phyloP scores from a whole-genome alignment of 1,284 basidiomycete genomes.

The Rhodotorula sp. region DNA sequence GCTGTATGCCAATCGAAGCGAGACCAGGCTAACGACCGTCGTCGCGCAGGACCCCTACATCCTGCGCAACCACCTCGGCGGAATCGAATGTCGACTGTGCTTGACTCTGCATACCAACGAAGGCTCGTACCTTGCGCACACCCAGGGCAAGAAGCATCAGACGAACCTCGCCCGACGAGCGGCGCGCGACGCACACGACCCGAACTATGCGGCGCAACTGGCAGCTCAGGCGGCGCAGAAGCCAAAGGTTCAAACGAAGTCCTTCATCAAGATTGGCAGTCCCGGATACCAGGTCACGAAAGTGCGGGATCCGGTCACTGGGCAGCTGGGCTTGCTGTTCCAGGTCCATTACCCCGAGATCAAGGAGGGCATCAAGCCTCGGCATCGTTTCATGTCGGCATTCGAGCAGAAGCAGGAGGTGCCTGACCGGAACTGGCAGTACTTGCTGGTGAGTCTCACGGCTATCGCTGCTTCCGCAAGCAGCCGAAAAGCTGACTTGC shows the following conservation, averaged over 20 bases:
- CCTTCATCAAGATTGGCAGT: conserved; percentile 95
- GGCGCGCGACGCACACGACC: conserved; percentile 79
- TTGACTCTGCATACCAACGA: conserved; percentile 98
- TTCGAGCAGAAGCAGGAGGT: conserved; percentile 97
- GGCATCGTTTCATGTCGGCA: conserved; percentile 93
- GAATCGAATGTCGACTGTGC: conserved; percentile 96
- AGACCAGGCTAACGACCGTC: not conserved
- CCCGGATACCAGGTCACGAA: conserved; percentile 77
- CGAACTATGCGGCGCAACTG: conserved; percentile 59
- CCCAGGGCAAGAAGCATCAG: conserved; percentile 99
- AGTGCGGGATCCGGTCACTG: conserved; percentile 53
- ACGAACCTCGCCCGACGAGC: conserved; percentile 92
- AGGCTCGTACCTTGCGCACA: conserved; percentile 97
- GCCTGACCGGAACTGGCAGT: conserved; percentile 94
- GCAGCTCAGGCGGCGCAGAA: conserved; percentile 65
- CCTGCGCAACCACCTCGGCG: conserved; percentile 93
- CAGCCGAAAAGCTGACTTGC: not conserved
- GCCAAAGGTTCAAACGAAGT: conserved; percentile 72
- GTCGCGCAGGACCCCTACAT: conserved; percentile 87
- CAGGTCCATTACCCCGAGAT: conserved; percentile 95
- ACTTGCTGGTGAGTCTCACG: conserved; percentile 74
- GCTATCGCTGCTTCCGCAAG: not conserved
- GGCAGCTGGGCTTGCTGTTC: conserved; percentile 82
- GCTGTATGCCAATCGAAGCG: not conserved
- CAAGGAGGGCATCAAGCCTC: conserved; percentile 69